Base-by-base conservation (phyloP, 2,329 filamentous ascomycete genomes). In the Verticillium klebahnii region DNA sequence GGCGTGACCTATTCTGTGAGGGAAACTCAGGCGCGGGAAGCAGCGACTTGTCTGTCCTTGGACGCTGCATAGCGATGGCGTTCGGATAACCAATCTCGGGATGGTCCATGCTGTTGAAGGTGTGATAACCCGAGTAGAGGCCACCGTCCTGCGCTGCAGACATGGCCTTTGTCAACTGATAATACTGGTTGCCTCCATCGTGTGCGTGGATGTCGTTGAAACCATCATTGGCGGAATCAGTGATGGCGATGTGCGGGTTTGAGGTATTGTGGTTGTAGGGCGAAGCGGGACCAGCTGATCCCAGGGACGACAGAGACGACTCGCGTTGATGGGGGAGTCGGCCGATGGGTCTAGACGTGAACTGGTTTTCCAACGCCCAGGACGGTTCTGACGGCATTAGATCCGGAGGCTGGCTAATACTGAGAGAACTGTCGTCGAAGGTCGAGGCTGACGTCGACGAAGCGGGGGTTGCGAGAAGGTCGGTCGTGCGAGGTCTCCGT, bases 291-390 rank as follows among this genome's bases (percentile, higher is more conserved):
- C 82, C 84, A 39, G 82, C 79, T 0, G 85, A 88, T 12, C 83
- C 84, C 50, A 87, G 68, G 0, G 86, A 88, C 0, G 85, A 88
- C 40, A 86, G 74, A 7, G 85, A 88, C 2, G 85, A 84, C 65
- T 88, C 85, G 66, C 85, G 82, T 56, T 88, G 79, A 68, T 88
- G 85, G 31, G 77, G 68, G 40, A 78, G 70, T 17, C 78, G 75
- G 61, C 73, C 72, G 45, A 73, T 64, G 11, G 70, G 66, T 68
- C 75, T 76, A 25, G 75, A 71, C 40, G 74, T 75, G 63, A 75
- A 71, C 63, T 78, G 77, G 62, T 71, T 70, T 60, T 71, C 65
- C 25, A n/a, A 32, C 25, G 69, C 64, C 60, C 74, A 70, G 78
- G 77, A 81, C 15, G 73, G 59, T 61, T 82, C 79, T 31, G 77